These are phyloP conservation scores for Zea luxurians DNA, from an alignment of 176 grass and related monocot species.

Conservation along the genomic window DNA sequence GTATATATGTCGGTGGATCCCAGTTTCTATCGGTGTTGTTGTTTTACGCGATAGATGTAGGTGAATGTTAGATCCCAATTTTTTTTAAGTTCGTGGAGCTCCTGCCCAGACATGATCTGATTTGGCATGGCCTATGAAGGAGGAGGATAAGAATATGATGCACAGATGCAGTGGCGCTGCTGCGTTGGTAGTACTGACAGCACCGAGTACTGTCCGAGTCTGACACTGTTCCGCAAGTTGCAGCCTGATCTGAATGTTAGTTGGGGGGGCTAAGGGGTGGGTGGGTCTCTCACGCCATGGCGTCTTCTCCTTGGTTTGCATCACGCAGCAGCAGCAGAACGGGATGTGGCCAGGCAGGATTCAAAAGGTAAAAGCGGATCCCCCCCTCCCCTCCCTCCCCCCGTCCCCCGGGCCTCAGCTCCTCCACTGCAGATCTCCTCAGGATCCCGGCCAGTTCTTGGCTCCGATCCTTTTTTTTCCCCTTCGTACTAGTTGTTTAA, in stretches of 20 bases:
- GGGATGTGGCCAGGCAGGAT: slow-evolving; percentile 15
- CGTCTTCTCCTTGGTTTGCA: slow-evolving; percentile 51
- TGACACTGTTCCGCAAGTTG: slow-evolving; percentile 29
- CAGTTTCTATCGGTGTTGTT: too few relatives aligned
- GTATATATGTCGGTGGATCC: too few relatives aligned
- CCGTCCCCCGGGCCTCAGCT: not conserved
- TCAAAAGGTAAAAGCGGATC: slow-evolving; percentile 36
- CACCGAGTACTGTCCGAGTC: not conserved
- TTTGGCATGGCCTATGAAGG: slow-evolving; percentile 36
- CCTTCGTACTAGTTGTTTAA: too few relatives aligned
- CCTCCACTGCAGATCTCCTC: slow-evolving; percentile 50
- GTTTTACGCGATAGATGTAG: too few relatives aligned
- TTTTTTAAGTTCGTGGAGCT: too few relatives aligned
- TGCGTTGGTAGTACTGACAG: not conserved
- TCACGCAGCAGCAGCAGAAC: slow-evolving; percentile 16
- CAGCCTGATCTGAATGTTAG: slow-evolving; percentile 31
- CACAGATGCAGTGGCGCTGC: not conserved
- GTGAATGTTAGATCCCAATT: too few relatives aligned
- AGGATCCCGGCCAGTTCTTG: slow-evolving; percentile 7
- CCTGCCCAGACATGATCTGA: too few relatives aligned
- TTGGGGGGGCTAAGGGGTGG: slow-evolving; percentile 31
- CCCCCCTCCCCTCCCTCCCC: too few relatives aligned
- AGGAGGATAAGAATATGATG: not conserved
- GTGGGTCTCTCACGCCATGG: not conserved
- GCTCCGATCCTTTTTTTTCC: not conserved